Conservation (phyloP, 2,329 filamentous ascomycete genomes). For the Pestalotiopsis sp. region DNA sequence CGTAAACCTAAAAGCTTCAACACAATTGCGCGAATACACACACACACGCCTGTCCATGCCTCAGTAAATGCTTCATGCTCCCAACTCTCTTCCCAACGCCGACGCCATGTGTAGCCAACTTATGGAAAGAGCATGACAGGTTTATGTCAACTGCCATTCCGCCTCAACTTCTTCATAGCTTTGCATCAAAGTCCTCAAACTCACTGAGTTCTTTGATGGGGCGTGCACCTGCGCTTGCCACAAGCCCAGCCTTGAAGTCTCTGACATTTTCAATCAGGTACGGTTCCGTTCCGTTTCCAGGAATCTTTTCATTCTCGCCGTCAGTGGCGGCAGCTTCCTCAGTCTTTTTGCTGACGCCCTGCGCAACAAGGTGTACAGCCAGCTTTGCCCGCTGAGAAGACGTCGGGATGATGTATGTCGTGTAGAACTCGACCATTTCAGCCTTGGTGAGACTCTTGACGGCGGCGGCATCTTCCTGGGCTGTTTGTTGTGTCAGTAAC, state of each 20-base stretch:
- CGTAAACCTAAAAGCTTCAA: constrained; percentile 6
- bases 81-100: constrained; percentile 9
- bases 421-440: constrained; percentile 81
- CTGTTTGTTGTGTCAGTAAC: constrained; percentile 39
- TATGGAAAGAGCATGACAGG: neutral
- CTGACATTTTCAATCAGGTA: constrained; percentile 76
- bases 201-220: constrained; percentile 77
- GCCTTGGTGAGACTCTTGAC: constrained; percentile 76
- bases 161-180: constrained; percentile 59
- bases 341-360: constrained; percentile 51
- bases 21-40: neutral
- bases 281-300: constrained; percentile 54
- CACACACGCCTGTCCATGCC: constrained; percentile 5
- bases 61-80: neutral
- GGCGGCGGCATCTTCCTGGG: constrained; percentile 74
- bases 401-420: constrained; percentile 72
- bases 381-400: constrained; percentile 80
- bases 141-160: neutral
- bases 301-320: constrained; percentile 35
- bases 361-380: constrained; percentile 81
- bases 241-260: constrained; percentile 76
- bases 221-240: constrained; percentile 72
- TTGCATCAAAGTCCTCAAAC: constrained; percentile 84
- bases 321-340: constrained; percentile 44
- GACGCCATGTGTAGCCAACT: constrained; percentile 9